Evolutionary conservation across 2,329 filamentous ascomycete species (phyloP).

Genomic region (Phialocephala sp.): DNA sequence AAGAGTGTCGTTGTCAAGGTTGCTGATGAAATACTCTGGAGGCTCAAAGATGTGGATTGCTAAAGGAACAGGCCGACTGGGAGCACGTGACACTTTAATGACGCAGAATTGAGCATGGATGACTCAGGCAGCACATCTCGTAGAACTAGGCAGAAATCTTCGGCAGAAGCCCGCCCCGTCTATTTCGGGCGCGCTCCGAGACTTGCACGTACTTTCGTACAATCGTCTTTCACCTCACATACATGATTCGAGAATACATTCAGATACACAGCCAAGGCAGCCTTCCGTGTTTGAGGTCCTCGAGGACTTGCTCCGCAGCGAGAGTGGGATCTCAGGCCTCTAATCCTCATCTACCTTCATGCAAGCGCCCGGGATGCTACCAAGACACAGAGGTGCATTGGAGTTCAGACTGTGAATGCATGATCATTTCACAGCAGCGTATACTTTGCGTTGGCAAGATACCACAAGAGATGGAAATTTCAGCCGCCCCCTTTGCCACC

Average conservation of each 20-base stretch:
- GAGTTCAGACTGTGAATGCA: not conserved
- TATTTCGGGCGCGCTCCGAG: not conserved
- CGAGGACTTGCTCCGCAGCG: not conserved
- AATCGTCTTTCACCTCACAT: not conserved
- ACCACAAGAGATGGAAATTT: not conserved
- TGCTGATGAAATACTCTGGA: not conserved
- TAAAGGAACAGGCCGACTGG: not conserved
- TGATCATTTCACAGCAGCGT: not conserved
- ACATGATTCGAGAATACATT: not conserved
- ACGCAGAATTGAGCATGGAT: not conserved
- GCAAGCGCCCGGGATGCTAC: conserved; percentile 2
- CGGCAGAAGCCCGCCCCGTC: not conserved
- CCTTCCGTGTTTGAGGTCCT: not conserved
- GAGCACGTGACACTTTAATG: conserved; percentile 5
- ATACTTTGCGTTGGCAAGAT: not conserved
- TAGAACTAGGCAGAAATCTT: not conserved
- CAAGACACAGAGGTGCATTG: not conserved
- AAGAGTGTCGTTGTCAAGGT: conserved; percentile 17
- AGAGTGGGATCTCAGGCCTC: not conserved
- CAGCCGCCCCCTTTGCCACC: not conserved
- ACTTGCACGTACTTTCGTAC: not conserved
- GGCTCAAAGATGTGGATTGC: not conserved
- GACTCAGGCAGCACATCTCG: not conserved
- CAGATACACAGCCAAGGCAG: not conserved
- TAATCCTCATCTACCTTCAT: not conserved